Evolutionary conservation across 441 rosid genomes (phyloP), one percentile per base, ranked within the genome.

Genomic region (Mallotus japonicus): DNA sequence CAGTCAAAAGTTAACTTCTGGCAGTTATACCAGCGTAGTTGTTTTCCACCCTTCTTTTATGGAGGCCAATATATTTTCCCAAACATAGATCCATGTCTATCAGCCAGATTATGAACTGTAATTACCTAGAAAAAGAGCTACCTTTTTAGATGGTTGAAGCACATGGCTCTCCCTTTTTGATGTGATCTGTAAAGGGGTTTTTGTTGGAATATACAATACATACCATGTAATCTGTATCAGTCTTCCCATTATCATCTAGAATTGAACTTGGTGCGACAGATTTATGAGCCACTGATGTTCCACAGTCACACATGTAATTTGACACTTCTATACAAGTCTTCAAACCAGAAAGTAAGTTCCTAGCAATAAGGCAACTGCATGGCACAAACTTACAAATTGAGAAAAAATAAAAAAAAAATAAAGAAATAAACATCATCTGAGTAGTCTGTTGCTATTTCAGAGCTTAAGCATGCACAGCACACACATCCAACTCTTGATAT

Each of bases 281-380:
- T 82, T 86, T 79, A 50, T 80, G 78, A 71, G 82, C 71, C 77
- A 80, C 58, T 64, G 83, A 83, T 78, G 90, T 78, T 79, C 87
- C 89, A 79, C 79, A 77, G 53, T 89, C 86, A 65, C 78, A 76
- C 93, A 94, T 94, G 89, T 89, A 92, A 51, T 70, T 83, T 60
- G 86, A 88, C 40, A 92, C 89, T 78, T 94, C 97, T 61, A 80
- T 62, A 75, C 98, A 94, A 79, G 92, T 88, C 86, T 88, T 94
- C 77, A 85, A 76, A 67, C 89, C 95, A 79, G 81, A 73, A 74
- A 92, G 92, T 72, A 89, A 40, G 81, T 92, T 94, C 79, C 83
- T 86, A 67, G 90, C 83, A 65, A 94, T 90, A 66, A 86, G 90
- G 85, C 98, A 94, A 78, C 98, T 94, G 90, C 83, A 74, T 65